These are phyloP conservation scores for Mycena galericulata DNA, from an alignment of 768 basidiomycete genomes.

Conservation along the genomic window DNA sequence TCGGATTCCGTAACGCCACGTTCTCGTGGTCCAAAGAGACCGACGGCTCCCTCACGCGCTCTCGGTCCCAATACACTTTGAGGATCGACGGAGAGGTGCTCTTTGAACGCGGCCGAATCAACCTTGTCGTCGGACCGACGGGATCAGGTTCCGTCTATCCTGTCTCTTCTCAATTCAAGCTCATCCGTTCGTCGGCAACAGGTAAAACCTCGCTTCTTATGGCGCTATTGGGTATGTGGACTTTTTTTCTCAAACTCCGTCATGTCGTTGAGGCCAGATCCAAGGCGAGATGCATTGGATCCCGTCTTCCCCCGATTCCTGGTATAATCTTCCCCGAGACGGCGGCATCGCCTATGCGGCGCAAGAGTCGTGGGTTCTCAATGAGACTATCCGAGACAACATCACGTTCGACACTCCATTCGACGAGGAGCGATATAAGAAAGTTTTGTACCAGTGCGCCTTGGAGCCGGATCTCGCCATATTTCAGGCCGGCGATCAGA, in stretches of 20 bases:
- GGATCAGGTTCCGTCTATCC: conserved; percentile 41
- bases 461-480: conserved; percentile 79
- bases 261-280: conserved; percentile 20
- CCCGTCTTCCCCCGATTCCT: conserved; percentile 63
- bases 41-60: conserved; percentile 47
- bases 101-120: conserved; percentile 66
- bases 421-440: conserved; percentile 83
- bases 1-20: conserved; percentile 62
- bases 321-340: conserved; percentile 75
- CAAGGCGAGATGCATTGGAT: conserved; percentile 76
- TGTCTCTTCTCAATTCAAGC: conserved; percentile 45
- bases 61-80: conserved; percentile 60
- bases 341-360: conserved; percentile 84
- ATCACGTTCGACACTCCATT: conserved; percentile 86
- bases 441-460: conserved; percentile 80
- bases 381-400: conserved; percentile 84
- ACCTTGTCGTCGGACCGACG: conserved; percentile 71
- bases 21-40: conserved; percentile 66
- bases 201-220: conserved; percentile 77
- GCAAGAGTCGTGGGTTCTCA: conserved; percentile 89
- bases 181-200: conserved; percentile 67
- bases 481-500: conserved; percentile 50
- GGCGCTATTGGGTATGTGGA: conserved; percentile 65
- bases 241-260: conserved; percentile 47
- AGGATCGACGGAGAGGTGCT: conserved; percentile 61